phyloP scores from a whole-genome alignment of 106 monocot species.

The Acanthochlamys bracteata region DNA sequence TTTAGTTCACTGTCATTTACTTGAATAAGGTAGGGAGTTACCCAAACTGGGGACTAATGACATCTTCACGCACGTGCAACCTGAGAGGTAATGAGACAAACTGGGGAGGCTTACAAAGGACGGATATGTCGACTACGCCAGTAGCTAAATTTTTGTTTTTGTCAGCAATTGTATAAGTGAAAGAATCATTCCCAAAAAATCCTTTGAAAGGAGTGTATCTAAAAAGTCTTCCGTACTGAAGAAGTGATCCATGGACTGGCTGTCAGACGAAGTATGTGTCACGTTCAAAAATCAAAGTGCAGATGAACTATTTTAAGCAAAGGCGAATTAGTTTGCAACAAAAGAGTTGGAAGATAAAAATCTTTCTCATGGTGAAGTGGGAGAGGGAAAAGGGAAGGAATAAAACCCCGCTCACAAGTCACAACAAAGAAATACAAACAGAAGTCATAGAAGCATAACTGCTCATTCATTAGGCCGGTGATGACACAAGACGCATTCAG shows the following conservation, averaged over 20 bases:
- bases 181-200: constrained; percentile 85
- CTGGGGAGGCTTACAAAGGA: constrained; percentile 81
- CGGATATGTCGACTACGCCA: constrained; percentile 43
- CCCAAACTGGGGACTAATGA: constrained; percentile 68
- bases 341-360: too few relatives aligned
- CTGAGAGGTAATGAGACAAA: constrained; percentile 64
- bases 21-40: constrained; percentile 18
- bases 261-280: constrained; percentile 42
- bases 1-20: neutral
- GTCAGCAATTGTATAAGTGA: constrained; percentile 64
- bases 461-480: too few relatives aligned
- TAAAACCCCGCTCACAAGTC: too few relatives aligned
- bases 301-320: too few relatives aligned
- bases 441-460: too few relatives aligned
- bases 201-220: constrained; percentile 81
- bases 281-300: too few relatives aligned
- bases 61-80: constrained; percentile 63
- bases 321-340: too few relatives aligned
- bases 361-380: too few relatives aligned
- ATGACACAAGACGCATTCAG: too few relatives aligned
- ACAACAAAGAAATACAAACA: too few relatives aligned
- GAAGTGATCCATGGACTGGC: constrained; percentile 80
- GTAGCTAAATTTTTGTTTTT: constrained; percentile 48
- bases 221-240: constrained; percentile 48
- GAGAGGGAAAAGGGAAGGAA: too few relatives aligned